Evolutionary conservation across 176 grass and related monocot species (phyloP), one percentile per base, ranked within the genome.

Genomic region (Oryza meridionalis): DNA sequence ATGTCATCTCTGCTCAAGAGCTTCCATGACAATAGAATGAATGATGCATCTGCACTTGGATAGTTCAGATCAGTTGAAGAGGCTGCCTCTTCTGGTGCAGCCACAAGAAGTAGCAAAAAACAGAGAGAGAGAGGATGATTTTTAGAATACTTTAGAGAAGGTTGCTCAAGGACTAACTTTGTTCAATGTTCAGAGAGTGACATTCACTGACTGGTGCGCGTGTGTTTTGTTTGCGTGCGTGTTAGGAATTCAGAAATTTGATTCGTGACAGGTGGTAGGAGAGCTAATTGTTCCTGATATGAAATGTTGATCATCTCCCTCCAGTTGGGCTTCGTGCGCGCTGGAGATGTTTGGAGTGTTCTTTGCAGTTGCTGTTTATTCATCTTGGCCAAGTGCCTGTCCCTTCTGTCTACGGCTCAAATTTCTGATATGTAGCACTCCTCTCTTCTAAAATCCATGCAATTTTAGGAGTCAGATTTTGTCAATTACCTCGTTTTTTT

Each of bases 211-310:
- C 65, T 71, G 78, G 55, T 72, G 79, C 43, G 69, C 58, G 12
- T 15, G 58, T 70, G 16, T 42, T 15, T 53, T 50, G 26, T 62
- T 62, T 62, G 45, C 14, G 31, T 73, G 35, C 2, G 12, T 76
- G 53, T 67, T 82, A 82, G 78, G 58, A 67, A 58, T 62, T 73
- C n/a, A 86, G 74, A 61, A 45, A 64, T 72, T 16, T 70, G 78
- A 17, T 78, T 67, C 44, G 47, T 6, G 49, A 63, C n/a, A 42
- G 15, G 69, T 73, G 68, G 79, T 68, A 69, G 88, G 74, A 69
- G 35, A 50, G 79, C 64, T 78, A 37, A 69, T 75, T 32, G 47
- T 40, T 74, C 11, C 59, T 40, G 62, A 49, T 83, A 29, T 86
- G 25, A 62, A 83, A 73, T 81, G 38, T 11, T 26, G 35, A 47